These are phyloP conservation scores for Pelargonium myrrhifolium DNA, from an alignment of 441 rosid genomes.

Conservation along the genomic window DNA sequence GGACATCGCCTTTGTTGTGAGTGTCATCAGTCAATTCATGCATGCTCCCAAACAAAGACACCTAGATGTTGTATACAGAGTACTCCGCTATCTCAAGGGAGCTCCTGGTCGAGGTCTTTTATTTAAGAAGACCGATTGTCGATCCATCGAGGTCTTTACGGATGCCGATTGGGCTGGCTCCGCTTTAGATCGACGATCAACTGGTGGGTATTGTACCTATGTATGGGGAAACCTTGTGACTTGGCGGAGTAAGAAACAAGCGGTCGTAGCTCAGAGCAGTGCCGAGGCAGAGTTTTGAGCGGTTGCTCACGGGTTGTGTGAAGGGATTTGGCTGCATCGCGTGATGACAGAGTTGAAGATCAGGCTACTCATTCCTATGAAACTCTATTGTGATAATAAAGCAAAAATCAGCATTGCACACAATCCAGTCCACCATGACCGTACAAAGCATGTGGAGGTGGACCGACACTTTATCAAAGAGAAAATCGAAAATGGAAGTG, in stretches of 20 bases:
- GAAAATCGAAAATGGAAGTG: no score
- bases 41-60: not conserved
- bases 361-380: not conserved
- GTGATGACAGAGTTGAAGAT: not conserved
- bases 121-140: not conserved
- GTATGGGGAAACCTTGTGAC: not conserved
- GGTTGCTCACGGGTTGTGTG: not conserved
- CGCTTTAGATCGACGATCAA: not conserved
- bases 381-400: not conserved
- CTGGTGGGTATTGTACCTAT: not conserved
- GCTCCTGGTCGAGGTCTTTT: not conserved
- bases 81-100: slow-evolving; percentile 1
- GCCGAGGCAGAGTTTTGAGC: not conserved
- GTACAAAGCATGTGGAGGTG: no score
- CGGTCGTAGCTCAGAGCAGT: not conserved
- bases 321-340: not conserved
- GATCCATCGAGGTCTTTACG: not conserved
- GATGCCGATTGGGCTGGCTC: slow-evolving; percentile 4
- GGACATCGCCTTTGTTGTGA: not conserved
- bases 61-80: not conserved
- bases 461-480: no score
- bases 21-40: slow-evolving; percentile 3
- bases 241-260: not conserved
- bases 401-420: not conserved
- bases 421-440: no score